Conservation (phyloP, 2,329 filamentous ascomycete genomes). For the Hypoxylon sp. region DNA sequence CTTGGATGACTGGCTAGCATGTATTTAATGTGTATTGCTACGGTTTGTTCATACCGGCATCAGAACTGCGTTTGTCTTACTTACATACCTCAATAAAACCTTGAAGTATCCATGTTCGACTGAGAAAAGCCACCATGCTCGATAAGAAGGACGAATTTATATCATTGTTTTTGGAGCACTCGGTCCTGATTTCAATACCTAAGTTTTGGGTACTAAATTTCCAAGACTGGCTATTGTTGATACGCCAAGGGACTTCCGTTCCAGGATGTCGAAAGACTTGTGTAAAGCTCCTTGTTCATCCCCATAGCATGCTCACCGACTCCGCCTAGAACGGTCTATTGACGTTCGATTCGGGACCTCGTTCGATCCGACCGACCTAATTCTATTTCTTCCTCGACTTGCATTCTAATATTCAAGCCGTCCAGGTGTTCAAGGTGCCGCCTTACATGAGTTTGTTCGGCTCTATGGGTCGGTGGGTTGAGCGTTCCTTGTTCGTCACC, state of each 20-base stretch:
- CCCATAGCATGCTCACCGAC: background rate
- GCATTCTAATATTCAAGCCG: background rate
- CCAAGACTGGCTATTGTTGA: background rate
- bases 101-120: constrained; percentile 7
- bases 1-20: constrained; percentile 84
- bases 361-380: background rate
- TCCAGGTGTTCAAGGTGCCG: background rate
- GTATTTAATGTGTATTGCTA: constrained; percentile 29
- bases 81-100: constrained; percentile 7
- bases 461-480: background rate
- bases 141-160: constrained; percentile 5
- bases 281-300: background rate
- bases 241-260: background rate
- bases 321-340: background rate
- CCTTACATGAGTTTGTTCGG: background rate
- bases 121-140: constrained; percentile 1
- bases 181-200: background rate
- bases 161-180: background rate
- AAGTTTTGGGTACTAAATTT: background rate
- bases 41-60: constrained; percentile 21
- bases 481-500: constrained; percentile 2
- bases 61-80: constrained; percentile 9
- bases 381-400: background rate
- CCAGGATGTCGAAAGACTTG: background rate
- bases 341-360: constrained; percentile 1